Conservation (phyloP, 345 rosid species). For the Rubroshorea leprosula region DNA sequence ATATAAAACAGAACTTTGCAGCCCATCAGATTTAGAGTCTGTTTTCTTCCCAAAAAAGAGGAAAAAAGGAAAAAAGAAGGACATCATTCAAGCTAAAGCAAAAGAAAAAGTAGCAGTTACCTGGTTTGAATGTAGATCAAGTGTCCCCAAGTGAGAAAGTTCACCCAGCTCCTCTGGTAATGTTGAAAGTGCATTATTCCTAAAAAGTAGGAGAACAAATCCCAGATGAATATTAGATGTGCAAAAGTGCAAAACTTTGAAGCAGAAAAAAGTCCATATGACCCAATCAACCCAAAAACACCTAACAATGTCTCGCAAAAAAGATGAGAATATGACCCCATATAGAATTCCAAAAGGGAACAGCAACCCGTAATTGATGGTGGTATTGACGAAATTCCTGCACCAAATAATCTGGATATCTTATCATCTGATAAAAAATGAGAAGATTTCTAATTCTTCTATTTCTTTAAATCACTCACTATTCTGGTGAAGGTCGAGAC, state of each 20-base stretch:
- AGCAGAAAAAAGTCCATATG: constrained; percentile 11
- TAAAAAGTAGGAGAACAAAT: constrained; percentile 28
- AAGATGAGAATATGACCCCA: constrained; percentile 62
- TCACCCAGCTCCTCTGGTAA: constrained; percentile 67
- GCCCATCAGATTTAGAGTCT: not conserved
- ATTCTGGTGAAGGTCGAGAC: constrained; percentile 92
- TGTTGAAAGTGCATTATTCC: constrained; percentile 62
- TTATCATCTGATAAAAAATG: constrained; percentile 6
- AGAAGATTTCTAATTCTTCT: constrained; percentile 6
- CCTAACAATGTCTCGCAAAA: not conserved
- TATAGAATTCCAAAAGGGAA: constrained; percentile 71
- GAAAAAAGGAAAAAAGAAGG: not conserved
- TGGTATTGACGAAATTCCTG: constrained; percentile 67
- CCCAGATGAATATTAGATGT: constrained; percentile 18
- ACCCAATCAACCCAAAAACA: constrained; percentile 9
- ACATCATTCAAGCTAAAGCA: not conserved
- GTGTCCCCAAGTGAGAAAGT: constrained; percentile 64
- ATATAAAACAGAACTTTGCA: no score
- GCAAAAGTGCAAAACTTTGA: constrained; percentile 17
- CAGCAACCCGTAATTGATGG: constrained; percentile 70
- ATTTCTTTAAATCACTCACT: constrained; percentile 42
- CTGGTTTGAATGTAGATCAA: constrained; percentile 89
- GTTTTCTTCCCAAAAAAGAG: not conserved
- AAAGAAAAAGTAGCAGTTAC: constrained; percentile 29
- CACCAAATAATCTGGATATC: constrained; percentile 6